These are phyloP conservation scores for Cenococcum geophilum DNA, from an alignment of 495 filamentous ascomycete genomes.

Conservation along the genomic window DNA sequence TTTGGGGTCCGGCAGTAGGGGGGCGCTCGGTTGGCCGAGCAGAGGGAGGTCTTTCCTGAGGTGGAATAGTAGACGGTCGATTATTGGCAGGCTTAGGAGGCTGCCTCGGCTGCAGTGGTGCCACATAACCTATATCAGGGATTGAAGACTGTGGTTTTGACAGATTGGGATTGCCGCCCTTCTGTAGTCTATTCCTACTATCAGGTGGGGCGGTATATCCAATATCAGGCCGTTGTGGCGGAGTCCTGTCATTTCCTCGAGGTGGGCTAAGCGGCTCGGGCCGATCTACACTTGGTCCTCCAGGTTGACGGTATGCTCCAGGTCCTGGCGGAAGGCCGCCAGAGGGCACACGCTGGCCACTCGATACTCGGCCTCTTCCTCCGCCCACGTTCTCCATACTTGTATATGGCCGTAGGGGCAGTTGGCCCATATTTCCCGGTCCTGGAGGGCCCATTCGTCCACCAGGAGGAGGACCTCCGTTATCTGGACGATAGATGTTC, in stretches of 20 bases:
- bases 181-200: slow-evolving; percentile 28
- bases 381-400: slow-evolving; percentile 28
- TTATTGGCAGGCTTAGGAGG: slow-evolving; percentile 9
- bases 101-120: slow-evolving; percentile 24
- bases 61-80: slow-evolving; percentile 24
- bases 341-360: slow-evolving; percentile 11
- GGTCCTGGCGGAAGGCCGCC: slow-evolving; percentile 18
- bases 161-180: slow-evolving; percentile 6
- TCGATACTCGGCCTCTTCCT: slow-evolving; percentile 22
- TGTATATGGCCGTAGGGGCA: slow-evolving; percentile 28
- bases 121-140: slow-evolving; percentile 30
- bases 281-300: slow-evolving; percentile 27
- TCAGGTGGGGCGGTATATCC: slow-evolving; percentile 34
- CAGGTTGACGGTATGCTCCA: slow-evolving; percentile 26
- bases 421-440: slow-evolving; percentile 17
- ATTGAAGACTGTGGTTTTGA: slow-evolving; percentile 21
- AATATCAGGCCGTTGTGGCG: slow-evolving; percentile 28
- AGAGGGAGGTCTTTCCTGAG: slow-evolving; percentile 15
- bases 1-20: slow-evolving; percentile 10
- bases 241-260: slow-evolving; percentile 9
- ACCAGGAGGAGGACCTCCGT: slow-evolving; percentile 7
- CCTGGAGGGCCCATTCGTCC: slow-evolving; percentile 11
- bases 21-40: slow-evolving; percentile 12
- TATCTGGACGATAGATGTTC: slow-evolving; percentile 22
- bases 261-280: slow-evolving; percentile 21